phyloP scores from a whole-genome alignment of 306 rosid genomes.

The Carpinus viminea region DNA sequence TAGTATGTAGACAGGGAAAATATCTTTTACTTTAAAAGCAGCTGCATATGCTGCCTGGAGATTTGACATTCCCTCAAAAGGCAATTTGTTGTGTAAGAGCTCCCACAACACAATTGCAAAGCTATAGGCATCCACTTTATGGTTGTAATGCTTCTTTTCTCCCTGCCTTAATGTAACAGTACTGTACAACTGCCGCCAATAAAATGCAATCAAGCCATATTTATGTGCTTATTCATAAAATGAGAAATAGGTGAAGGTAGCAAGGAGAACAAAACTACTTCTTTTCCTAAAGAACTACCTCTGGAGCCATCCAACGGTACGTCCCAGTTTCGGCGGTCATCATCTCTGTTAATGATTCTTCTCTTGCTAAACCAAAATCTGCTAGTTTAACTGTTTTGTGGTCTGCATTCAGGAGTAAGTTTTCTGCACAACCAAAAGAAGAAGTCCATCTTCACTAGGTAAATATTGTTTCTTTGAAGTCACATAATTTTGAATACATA shows the following conservation, averaged over 20 bases:
- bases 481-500: no score
- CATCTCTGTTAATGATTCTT: conserved; percentile 92
- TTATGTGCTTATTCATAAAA: conserved; percentile 2
- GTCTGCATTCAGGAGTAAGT: conserved; percentile 78
- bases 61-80: conserved; percentile 98
- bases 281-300: conserved; percentile 49
- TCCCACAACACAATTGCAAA: conserved; percentile 97
- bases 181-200: conserved; percentile 75
- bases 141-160: conserved; percentile 96
- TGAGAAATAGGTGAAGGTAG: conserved; percentile 4
- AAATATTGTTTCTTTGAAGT: conserved; percentile 12
- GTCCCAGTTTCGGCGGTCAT: conserved; percentile 99
- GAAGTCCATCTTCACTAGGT: conserved; percentile 26
- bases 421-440: conserved; percentile 56
- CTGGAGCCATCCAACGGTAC: conserved; percentile 99
- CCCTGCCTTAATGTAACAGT: conserved; percentile 94
- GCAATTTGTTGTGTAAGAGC: conserved; percentile 87
- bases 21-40: conserved; percentile 70
- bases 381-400: conserved; percentile 82
- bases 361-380: conserved; percentile 96
- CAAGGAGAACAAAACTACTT: conserved; percentile 14
- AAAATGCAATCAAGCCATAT: conserved; percentile 18
- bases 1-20: neutral
- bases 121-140: conserved; percentile 93
- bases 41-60: conserved; percentile 98